Conservation (phyloP, 495 filamentous ascomycete species). For the Neurospora africana region DNA sequence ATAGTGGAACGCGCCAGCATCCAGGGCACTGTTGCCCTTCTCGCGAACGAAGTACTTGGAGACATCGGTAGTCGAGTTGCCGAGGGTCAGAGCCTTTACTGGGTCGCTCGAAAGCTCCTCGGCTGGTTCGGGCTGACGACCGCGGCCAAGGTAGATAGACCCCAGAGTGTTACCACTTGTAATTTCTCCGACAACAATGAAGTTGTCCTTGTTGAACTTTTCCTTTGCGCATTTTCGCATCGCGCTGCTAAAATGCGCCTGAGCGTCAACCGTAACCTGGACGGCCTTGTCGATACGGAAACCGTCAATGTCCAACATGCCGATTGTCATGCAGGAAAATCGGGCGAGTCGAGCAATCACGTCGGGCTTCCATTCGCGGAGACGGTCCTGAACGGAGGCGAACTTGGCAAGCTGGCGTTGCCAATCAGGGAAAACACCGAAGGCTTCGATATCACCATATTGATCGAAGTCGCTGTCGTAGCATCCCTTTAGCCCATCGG, state of each 20-base stretch:
- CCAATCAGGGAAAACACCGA: slow-evolving; percentile 60
- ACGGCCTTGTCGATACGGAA: slow-evolving; percentile 63
- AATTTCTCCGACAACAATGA: slow-evolving; percentile 56
- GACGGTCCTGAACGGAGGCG: slow-evolving; percentile 63
- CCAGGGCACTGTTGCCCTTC: slow-evolving; percentile 45
- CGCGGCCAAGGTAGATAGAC: slow-evolving; percentile 57
- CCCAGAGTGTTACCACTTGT: slow-evolving; percentile 53
- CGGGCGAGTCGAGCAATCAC: slow-evolving; percentile 49
- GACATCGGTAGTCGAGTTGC: slow-evolving; percentile 28
- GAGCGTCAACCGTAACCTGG: slow-evolving; percentile 54
- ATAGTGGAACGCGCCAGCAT: slow-evolving; percentile 61
- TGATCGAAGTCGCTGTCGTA: slow-evolving; percentile 63
- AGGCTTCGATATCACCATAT: slow-evolving; percentile 59
- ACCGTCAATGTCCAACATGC: slow-evolving; percentile 56
- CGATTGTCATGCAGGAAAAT: slow-evolving; percentile 58
- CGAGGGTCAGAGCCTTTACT: slow-evolving; percentile 32
- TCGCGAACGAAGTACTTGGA: slow-evolving; percentile 49
- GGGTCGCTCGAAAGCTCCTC: not conserved
- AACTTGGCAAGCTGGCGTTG: slow-evolving; percentile 59
- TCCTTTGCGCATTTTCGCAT: slow-evolving; percentile 46
- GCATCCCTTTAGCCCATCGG: slow-evolving; percentile 46
- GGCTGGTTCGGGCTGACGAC: slow-evolving; percentile 44
- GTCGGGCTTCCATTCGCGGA: slow-evolving; percentile 58
- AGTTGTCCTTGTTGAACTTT: slow-evolving; percentile 48
- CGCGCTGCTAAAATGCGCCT: slow-evolving; percentile 43